phyloP scores from a whole-genome alignment of 1,284 basidiomycete species.

The Polyporus tsugae region DNA sequence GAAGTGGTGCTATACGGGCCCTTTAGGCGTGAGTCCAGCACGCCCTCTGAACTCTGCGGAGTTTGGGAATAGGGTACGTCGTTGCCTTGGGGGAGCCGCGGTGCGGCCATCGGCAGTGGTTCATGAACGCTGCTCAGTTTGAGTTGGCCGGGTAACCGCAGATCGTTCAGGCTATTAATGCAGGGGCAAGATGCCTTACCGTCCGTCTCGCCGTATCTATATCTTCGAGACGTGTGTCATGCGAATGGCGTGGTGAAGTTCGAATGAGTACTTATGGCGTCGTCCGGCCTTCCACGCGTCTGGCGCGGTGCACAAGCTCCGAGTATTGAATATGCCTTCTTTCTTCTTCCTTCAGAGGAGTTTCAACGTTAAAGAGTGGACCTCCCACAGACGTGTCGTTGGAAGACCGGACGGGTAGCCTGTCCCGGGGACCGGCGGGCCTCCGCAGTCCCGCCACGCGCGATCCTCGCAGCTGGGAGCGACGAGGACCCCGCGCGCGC shows the following conservation, averaged over 20 bases:
- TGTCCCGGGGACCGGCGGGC: slow-evolving; percentile 20
- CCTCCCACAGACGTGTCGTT: slow-evolving; percentile 7
- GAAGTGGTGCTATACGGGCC: neutral
- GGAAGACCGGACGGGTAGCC: neutral
- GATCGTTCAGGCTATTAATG: slow-evolving; percentile 3
- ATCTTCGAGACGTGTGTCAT: neutral
- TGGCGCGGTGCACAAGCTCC: neutral
- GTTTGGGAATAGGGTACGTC: neutral
- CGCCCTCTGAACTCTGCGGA: neutral
- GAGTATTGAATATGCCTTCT: neutral
- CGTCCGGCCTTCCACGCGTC: slow-evolving; percentile 5
- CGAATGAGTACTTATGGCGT: neutral
- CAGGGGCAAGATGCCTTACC: slow-evolving; percentile 2
- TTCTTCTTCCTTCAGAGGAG: neutral
- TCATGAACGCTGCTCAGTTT: slow-evolving; percentile 15
- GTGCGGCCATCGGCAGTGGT: neutral
- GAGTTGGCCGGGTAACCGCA: slow-evolving; percentile 14
- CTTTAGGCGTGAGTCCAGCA: slow-evolving; percentile 4
- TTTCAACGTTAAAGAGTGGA: neutral
- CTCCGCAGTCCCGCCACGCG: slow-evolving; percentile 13
- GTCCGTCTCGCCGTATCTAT: neutral
- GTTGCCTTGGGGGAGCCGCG: neutral
- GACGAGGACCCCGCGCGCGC: neutral
- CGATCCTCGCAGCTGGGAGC: neutral
- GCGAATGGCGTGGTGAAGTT: neutral